Evolutionary conservation across 1,284 basidiomycete species (phyloP), one percentile per base, ranked within the genome.

Genomic region (Pisolithus thermaeus): DNA sequence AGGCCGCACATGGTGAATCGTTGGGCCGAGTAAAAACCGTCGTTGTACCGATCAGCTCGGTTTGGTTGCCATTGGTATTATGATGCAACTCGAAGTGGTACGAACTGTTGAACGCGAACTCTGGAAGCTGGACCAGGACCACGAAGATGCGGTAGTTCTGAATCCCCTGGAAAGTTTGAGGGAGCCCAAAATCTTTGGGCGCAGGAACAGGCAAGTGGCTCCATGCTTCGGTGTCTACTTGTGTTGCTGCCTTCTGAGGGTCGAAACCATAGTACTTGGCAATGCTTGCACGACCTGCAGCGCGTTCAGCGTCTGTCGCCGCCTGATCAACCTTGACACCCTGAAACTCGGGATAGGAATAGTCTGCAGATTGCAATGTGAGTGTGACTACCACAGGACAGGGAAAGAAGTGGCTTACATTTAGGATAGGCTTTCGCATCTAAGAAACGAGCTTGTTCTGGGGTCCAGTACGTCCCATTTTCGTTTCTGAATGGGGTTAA

Each of bases 301-400:
- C 51, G 7, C 59, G 54, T 36, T 61, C 51, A 23, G 58, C 36
- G 18, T 50, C 28, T 2, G 35, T n/a, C 8, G 62, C 27, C 0
- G 51, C 32, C 28, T 51, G 49, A 38, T 65, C 57, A 3, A 65
- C 61, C 20, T 63, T 59, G n/a, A 62, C 44, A 18, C 61, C 59
- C 46, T 47, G 20, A 40, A 63, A 61, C 37, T 61, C 55, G 14
- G 55, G 49, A 45, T 65, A 62, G n/a, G 63, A 65, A 41, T 65
- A 62, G 14, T 58, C 61, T 62, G 20, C 32, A 35, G 32, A 14
- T 35, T 30, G 32, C 12, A 35, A 35, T 12, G 32, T 35, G 12
- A 11, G 30, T 32, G 30, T 14, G 32, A 14, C 11, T 12, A 35
- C 32, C 14, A 14, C 12, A 5, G 32, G 4, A 35, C 12, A 20